Conservation (phyloP, 805 yeast genomes). For the Zygosaccharomyces gambellarensis region DNA sequence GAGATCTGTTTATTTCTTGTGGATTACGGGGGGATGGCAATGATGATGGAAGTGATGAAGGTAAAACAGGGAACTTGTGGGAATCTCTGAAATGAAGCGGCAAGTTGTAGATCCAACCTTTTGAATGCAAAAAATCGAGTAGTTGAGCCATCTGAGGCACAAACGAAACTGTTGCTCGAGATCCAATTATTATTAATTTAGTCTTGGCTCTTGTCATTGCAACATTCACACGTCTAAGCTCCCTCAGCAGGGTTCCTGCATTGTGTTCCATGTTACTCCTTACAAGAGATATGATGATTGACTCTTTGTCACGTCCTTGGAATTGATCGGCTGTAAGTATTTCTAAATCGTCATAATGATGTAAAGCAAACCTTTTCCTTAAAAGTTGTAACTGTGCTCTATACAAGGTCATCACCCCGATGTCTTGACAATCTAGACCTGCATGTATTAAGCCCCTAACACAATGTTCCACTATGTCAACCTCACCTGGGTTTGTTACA, state of each 20-base stretch:
- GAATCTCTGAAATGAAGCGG: slow-evolving; percentile 41
- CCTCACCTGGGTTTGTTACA: slow-evolving; percentile 70
- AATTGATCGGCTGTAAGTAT: slow-evolving; percentile 90
- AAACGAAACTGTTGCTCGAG: slow-evolving; percentile 47
- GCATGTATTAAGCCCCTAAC: slow-evolving; percentile 52
- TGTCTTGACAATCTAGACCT: slow-evolving; percentile 55
- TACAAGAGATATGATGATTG: slow-evolving; percentile 85
- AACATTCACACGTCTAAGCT: slow-evolving; percentile 90
- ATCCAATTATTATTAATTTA: slow-evolving; percentile 80
- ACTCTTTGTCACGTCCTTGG: slow-evolving; percentile 94
- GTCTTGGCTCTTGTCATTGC: slow-evolving; percentile 87
- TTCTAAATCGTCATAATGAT: slow-evolving; percentile 49
- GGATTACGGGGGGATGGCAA: neutral
- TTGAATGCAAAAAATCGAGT: slow-evolving; percentile 49
- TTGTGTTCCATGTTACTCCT: slow-evolving; percentile 62
- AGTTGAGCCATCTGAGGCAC: slow-evolving; percentile 40
- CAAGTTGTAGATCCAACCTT: slow-evolving; percentile 61
- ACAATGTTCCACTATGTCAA: slow-evolving; percentile 54
- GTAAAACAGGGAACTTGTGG: slow-evolving; percentile 31
- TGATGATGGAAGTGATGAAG: neutral
- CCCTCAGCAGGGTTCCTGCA: slow-evolving; percentile 76
- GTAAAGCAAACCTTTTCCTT: slow-evolving; percentile 24
- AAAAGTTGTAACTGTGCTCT: slow-evolving; percentile 68
- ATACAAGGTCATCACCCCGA: slow-evolving; percentile 89
- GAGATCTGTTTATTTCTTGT: neutral